These are phyloP conservation scores for Phoma herbarum DNA, from an alignment of 2,329 filamentous ascomycete genomes.

Conservation along the genomic window DNA sequence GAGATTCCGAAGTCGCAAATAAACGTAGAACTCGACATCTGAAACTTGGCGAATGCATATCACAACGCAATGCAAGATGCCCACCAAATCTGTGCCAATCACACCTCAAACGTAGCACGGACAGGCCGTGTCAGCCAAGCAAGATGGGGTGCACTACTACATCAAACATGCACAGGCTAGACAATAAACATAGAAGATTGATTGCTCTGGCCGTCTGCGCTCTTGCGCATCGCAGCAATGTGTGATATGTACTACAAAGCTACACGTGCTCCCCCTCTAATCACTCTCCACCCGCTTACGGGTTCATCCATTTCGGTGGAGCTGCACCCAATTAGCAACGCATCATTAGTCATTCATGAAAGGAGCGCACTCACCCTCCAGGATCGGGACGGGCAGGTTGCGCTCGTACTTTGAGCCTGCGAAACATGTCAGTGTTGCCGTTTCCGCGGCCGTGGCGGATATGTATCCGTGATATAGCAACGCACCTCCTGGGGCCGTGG, in stretches of 20 bases:
- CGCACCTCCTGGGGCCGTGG: constrained; percentile 91
- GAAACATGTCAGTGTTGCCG: constrained; percentile 28
- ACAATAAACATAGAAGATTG: constrained; percentile 17
- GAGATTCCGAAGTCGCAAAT: not conserved
- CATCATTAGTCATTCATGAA: constrained; percentile 6
- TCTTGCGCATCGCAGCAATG: constrained; percentile 15
- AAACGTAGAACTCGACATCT: not conserved
- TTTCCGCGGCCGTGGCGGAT: constrained; percentile 34
- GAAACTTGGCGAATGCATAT: not conserved
- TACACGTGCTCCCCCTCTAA: constrained; percentile 17
- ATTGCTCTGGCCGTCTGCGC: constrained; percentile 11
- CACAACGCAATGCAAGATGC: not conserved
- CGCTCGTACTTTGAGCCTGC: constrained; percentile 94
- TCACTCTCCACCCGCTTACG: constrained; percentile 33
- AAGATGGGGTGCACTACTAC: not conserved
- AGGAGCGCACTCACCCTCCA: constrained; percentile 73
- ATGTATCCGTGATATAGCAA: constrained; percentile 29
- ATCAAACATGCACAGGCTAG: not conserved
- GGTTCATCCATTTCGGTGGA: constrained; percentile 47
- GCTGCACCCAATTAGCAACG: constrained; percentile 36
- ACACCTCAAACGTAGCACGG: not conserved
- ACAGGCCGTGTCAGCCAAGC: not conserved
- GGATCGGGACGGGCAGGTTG: constrained; percentile 81
- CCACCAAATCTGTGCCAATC: not conserved
- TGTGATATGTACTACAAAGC: constrained; percentile 25